Base-by-base conservation (phyloP, 2,329 filamentous ascomycete species). In the Trichoderma citrinoviride region DNA sequence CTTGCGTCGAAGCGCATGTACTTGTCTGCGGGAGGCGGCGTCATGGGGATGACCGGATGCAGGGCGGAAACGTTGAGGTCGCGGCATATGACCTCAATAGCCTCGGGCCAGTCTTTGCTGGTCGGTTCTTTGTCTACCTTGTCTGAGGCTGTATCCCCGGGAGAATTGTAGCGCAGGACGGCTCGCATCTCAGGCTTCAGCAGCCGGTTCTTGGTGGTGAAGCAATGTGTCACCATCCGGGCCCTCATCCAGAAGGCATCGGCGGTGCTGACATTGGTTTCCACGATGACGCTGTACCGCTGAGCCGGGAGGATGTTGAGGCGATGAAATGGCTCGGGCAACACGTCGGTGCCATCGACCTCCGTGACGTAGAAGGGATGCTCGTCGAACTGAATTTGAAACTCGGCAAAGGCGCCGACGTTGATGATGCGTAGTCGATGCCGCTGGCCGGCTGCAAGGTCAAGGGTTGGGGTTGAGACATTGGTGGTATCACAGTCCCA, bases 351-450 rank as follows among this genome's bases (percentile, higher is more conserved):
- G 17, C 89, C 90, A 71, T 92, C 90, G 0, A 90, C 86, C 72
- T 92, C 90, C 10, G 89, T 86, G 52, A 92, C 78, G 40, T 78
- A 79, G 73, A 90, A 86, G 0, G 79, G 73, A 69, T 92, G 90
- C 56, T 85, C 84, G 68, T 92, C 90, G 52, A 92, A 80, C 71
- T 86, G 87, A 29, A 92, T 82, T 71, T 92, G 89, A 67, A 92
- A 90, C 71, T 87, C 87, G 2, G 88, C 88, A 71, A 91, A 90
- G 0, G 87, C 88, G 12, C 87, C 90, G 8, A 88, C 83, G 67
- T 92, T 92, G 67, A 90, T 80, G 68, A 92, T 81, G 15, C 89
- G 85, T 55, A 92, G 77, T 49, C 88, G 83, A 69, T 92, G 90
- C 1, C 81, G 82, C 56, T 83, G 81, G 2, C 83, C 82, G 1